Conservation (phyloP, 148 eudicot species). For the Cornus suecica region DNA sequence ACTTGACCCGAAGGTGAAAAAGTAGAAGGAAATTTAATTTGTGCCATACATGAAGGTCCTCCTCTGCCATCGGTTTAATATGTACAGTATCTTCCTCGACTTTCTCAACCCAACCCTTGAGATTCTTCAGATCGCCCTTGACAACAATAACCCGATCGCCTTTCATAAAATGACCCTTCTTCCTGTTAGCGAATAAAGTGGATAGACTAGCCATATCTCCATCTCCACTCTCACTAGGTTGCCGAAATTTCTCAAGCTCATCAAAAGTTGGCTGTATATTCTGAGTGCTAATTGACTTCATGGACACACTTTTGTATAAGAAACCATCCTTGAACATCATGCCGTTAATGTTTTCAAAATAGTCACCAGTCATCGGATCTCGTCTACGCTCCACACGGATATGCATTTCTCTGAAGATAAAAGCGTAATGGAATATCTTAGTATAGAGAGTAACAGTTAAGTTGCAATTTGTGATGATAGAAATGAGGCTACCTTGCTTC, state of each 20-base stretch:
- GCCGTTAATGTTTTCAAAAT: slow-evolving; percentile 73
- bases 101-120: slow-evolving; percentile 96
- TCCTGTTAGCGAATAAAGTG: slow-evolving; percentile 85
- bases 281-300: slow-evolving; percentile 77
- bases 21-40: neutral
- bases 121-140: slow-evolving; percentile 89
- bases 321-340: slow-evolving; percentile 98
- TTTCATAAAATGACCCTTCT: slow-evolving; percentile 99
- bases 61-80: slow-evolving; percentile 61
- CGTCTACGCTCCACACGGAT: slow-evolving; percentile 87
- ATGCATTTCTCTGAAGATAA: slow-evolving; percentile 63
- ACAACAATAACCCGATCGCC: slow-evolving; percentile 88
- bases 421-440: slow-evolving; percentile 11
- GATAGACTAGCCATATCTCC: slow-evolving; percentile 84
- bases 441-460: neutral
- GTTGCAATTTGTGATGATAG: neutral
- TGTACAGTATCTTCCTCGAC: slow-evolving; percentile 94
- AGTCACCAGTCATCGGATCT: slow-evolving; percentile 80
- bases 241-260: slow-evolving; percentile 92
- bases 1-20: neutral
- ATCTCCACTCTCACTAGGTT: slow-evolving; percentile 75
- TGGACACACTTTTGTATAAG: slow-evolving; percentile 71
- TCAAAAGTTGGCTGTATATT: slow-evolving; percentile 91
- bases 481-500: slow-evolving; percentile 75
- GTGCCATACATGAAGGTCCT: slow-evolving; percentile 68